Evolutionary conservation across 305 asterid species (phyloP), one percentile per base, ranked within the genome.

Genomic region (Striga hermonthica): DNA sequence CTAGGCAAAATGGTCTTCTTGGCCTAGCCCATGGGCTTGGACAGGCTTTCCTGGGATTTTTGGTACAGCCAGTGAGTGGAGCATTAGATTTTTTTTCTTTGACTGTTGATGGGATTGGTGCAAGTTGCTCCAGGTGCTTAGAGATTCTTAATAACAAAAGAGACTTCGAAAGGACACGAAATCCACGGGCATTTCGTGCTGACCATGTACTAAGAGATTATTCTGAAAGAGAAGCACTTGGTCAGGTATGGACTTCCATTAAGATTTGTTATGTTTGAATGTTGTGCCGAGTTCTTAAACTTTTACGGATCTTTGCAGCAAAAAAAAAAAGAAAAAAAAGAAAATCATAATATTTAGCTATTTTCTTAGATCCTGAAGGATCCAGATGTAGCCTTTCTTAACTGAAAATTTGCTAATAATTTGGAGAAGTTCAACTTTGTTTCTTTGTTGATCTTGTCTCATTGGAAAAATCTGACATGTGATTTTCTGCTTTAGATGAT

Each of bases 21-120:
- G 99, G 99, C 74, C 89, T 93, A 74, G 99, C 95, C 68, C 99
- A 93, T 79, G 99, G 99, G 39, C 78, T 93, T 64, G 99, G 99
- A 69, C 97, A 83, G 76, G 99, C 96, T 64, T 84, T 79, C 75
- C 72, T 93, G 62, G 99, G 99, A 64, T 83, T 93, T 44, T 74
- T 93, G 66, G 96, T 81, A 70, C 99, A 93, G 79, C 99, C 99
- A 57, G 74, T 93, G 75, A 93, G 97, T 80, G 99, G 99, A 72
- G 99, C 96, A 57, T 78, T 93, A 68, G 99, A 93, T 69, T 93
- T 93, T 75, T 77, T 93, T 79, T 93, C 99, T 54, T 79, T 93
- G 82, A 93, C 99, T 52, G 99, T 93, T 58, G 96, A 88, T 59
- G 99, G 99, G 57, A 85, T 93, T 71, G 97, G 97, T 79, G 99